phyloP scores from a whole-genome alignment of 768 basidiomycete genomes.

The Kwoniella pini region DNA sequence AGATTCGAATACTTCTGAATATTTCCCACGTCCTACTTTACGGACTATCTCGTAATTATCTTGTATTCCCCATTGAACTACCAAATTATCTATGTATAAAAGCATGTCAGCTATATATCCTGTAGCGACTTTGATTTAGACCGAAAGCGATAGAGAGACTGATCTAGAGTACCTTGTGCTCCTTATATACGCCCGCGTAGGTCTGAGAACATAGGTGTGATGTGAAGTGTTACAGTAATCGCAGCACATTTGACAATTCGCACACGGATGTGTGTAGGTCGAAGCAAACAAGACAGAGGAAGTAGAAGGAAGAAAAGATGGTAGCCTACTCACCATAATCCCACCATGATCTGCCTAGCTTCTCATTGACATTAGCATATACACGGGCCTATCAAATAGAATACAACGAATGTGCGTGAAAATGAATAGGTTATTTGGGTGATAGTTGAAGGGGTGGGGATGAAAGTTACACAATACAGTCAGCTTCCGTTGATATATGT shows the following conservation, averaged over 20 bases:
- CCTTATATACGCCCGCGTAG: no score
- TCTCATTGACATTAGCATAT: conserved; percentile 83
- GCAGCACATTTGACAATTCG: no score
- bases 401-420: conserved; percentile 1
- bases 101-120: neutral
- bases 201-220: no score
- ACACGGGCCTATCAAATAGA: conserved; percentile 54
- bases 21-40: conserved; percentile 93
- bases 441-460: no score
- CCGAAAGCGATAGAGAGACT: no score
- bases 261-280: no score
- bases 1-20: conserved; percentile 89
- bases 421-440: neutral
- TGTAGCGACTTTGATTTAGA: no score
- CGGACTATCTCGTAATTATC: conserved; percentile 97
- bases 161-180: no score
- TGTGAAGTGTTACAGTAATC: no score
- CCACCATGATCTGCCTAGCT: conserved; percentile 86
- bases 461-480: no score
- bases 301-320: neutral
- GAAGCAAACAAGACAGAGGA: neutral
- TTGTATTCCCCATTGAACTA: conserved; percentile 93
- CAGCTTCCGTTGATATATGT: no score
- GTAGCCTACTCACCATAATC: conserved; percentile 74
- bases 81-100: conserved; percentile 70